These are phyloP conservation scores for Botrytis aclada DNA, from an alignment of 2,329 filamentous ascomycete species.

Conservation along the genomic window DNA sequence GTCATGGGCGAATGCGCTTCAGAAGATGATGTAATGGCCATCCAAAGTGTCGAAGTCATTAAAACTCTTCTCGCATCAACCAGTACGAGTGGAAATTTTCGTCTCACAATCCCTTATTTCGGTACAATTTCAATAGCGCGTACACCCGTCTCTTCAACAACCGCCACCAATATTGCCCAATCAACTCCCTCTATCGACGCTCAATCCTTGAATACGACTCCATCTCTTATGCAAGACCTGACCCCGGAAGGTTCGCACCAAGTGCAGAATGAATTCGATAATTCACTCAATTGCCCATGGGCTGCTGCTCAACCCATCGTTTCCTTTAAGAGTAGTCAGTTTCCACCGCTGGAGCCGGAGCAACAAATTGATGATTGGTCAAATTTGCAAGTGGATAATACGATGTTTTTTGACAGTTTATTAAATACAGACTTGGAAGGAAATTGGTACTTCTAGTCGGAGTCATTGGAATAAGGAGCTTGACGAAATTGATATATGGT, in stretches of 20 bases:
- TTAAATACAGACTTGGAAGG: slow-evolving; percentile 36
- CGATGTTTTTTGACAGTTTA: slow-evolving; percentile 36
- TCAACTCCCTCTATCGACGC: background rate
- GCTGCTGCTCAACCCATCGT: slow-evolving; percentile 22
- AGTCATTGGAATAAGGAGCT: background rate
- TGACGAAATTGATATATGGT: too few relatives aligned
- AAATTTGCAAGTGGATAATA: slow-evolving; percentile 31
- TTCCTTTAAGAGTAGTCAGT: slow-evolving; percentile 32
- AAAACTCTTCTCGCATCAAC: slow-evolving; percentile 31
- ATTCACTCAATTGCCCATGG: background rate
- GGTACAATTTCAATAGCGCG: slow-evolving; percentile 35
- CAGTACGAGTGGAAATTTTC: slow-evolving; percentile 28
- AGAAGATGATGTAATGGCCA: slow-evolving; percentile 28
- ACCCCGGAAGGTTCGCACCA: slow-evolving; percentile 1
- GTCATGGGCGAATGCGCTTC: slow-evolving; percentile 28
- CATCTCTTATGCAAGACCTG: background rate
- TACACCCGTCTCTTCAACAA: background rate
- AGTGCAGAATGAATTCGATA: background rate
- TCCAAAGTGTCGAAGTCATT: slow-evolving; percentile 35
- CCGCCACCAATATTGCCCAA: background rate
- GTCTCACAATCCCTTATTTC: slow-evolving; percentile 37
- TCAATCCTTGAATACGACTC: background rate
- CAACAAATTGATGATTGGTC: slow-evolving; percentile 29
- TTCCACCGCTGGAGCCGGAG: slow-evolving; percentile 23
- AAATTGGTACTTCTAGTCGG: slow-evolving; percentile 34